Evolutionary conservation across 164 flowering plant species (phyloP).

Genomic region (Vitis amurensis): DNA sequence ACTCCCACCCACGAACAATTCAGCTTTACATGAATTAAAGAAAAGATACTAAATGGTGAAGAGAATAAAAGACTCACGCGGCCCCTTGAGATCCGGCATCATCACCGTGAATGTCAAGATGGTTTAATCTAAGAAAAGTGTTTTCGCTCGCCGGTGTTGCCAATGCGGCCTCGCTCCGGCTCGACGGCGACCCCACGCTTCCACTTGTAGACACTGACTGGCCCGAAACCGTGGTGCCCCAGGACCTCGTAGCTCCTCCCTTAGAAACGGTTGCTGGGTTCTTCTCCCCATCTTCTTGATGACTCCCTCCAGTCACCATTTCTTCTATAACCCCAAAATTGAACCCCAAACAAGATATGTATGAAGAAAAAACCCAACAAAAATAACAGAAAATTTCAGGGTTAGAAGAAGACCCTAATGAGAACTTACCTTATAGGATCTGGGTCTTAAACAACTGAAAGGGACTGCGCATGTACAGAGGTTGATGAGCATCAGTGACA

Average conservation of each 20-base stretch:
- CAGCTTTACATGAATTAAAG: not conserved
- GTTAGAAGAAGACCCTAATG: too few species aligned
- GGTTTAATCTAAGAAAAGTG: constrained; percentile 55
- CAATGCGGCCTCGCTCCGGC: constrained; percentile 63
- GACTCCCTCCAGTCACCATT: not conserved
- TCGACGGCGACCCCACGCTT: constrained; percentile 86
- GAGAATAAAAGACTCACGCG: constrained; percentile 35
- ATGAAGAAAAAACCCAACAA: too few species aligned
- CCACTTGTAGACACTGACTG: constrained; percentile 94
- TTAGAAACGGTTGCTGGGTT: constrained; percentile 37
- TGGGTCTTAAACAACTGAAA: too few species aligned
- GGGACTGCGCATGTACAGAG: too few species aligned
- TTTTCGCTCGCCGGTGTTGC: constrained; percentile 68
- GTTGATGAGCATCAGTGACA: too few species aligned
- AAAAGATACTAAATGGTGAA: not conserved
- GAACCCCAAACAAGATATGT: too few species aligned
- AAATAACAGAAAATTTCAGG: too few species aligned
- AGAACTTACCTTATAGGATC: too few species aligned
- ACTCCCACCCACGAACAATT: not conserved
- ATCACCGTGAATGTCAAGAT: constrained; percentile 74
- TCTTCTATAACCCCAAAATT: too few species aligned
- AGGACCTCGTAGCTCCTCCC: constrained; percentile 51
- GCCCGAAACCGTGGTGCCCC: constrained; percentile 65
- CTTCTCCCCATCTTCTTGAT: constrained; percentile 41
- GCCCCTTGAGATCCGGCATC: constrained; percentile 71